Evolutionary conservation across 495 filamentous ascomycete genomes (phyloP).

Genomic region (Alectoria sarmentosa): DNA sequence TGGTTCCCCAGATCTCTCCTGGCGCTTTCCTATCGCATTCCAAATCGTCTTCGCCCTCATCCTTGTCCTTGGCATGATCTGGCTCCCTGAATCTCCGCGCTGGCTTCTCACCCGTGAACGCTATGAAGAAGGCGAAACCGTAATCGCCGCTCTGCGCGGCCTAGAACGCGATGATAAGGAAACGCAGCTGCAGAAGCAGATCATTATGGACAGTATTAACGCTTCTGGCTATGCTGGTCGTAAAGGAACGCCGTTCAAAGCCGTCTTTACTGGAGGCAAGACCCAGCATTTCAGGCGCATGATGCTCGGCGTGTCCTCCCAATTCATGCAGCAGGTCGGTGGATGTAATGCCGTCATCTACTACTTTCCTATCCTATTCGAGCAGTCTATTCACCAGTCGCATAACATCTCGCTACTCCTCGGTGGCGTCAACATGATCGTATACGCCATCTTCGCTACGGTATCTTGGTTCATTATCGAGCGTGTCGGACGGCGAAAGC

Average conservation of each 20-base stretch:
- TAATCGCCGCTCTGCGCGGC: slow-evolving; percentile 62
- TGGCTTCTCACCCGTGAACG: slow-evolving; percentile 65
- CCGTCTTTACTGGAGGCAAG: slow-evolving; percentile 27
- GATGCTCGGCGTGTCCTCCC: slow-evolving; percentile 45
- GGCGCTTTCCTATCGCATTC: slow-evolving; percentile 81
- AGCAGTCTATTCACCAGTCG: slow-evolving; percentile 50
- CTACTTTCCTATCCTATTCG: slow-evolving; percentile 72
- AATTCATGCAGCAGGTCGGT: slow-evolving; percentile 73
- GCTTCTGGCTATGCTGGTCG: slow-evolving; percentile 51
- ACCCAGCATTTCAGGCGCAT: slow-evolving; percentile 31
- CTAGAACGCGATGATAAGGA: slow-evolving; percentile 52
- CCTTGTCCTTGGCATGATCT: slow-evolving; percentile 55
- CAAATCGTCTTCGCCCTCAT: slow-evolving; percentile 67
- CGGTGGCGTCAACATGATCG: slow-evolving; percentile 73
- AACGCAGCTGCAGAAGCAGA: slow-evolving; percentile 50
- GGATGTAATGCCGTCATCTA: slow-evolving; percentile 68
- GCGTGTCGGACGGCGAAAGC: slow-evolving; percentile 61
- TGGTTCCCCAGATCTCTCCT: slow-evolving; percentile 54
- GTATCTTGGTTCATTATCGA: slow-evolving; percentile 79
- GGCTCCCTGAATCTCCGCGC: slow-evolving; percentile 69
- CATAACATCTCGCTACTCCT: slow-evolving; percentile 60
- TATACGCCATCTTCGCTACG: slow-evolving; percentile 71
- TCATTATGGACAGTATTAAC: slow-evolving; percentile 58
- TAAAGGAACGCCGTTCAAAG: slow-evolving; percentile 47
- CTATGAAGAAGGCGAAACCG: slow-evolving; percentile 58